phyloP scores from a whole-genome alignment of 2,329 filamentous ascomycete species.

The Beauveria sp. region DNA sequence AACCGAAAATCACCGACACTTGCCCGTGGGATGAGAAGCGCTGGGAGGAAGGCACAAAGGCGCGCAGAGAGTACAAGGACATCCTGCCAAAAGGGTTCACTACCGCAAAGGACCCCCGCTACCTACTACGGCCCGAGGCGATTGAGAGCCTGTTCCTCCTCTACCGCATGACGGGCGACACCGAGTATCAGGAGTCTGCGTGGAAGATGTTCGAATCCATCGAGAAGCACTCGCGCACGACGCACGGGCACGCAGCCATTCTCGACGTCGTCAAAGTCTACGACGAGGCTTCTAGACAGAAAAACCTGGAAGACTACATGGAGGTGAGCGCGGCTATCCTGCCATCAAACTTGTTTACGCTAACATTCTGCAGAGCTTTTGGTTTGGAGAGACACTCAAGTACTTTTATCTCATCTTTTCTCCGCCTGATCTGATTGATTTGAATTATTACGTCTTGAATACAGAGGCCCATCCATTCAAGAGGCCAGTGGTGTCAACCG shows the following conservation, averaged over 20 bases:
- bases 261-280: slow-evolving; percentile 43
- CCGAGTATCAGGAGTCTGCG: slow-evolving; percentile 56
- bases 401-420: slow-evolving; percentile 55
- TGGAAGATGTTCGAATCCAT: slow-evolving; percentile 67
- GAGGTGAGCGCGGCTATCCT: slow-evolving; percentile 38
- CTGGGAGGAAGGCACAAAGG: slow-evolving; percentile 16
- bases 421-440: slow-evolving; percentile 46
- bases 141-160: slow-evolving; percentile 76
- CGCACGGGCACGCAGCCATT: slow-evolving; percentile 55
- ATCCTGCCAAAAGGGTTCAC: slow-evolving; percentile 46
- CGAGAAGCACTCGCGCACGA: slow-evolving; percentile 48
- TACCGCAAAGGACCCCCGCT: slow-evolving; percentile 46
- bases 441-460: slow-evolving; percentile 54
- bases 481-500: slow-evolving; percentile 17
- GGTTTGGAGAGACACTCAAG: slow-evolving; percentile 58
- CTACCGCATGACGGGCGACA: slow-evolving; percentile 62
- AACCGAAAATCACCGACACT: slow-evolving; percentile 19
- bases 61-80: slow-evolving; percentile 10
- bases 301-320: slow-evolving; percentile 52
- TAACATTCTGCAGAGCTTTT: slow-evolving; percentile 65
- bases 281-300: slow-evolving; percentile 25
- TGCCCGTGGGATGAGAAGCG: slow-evolving; percentile 25
- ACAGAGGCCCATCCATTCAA: slow-evolving; percentile 46
- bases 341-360: slow-evolving; percentile 45
- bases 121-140: slow-evolving; percentile 66